Conservation (phyloP, 768 basidiomycete genomes). For the Leucocoprinus birnbaumii region DNA sequence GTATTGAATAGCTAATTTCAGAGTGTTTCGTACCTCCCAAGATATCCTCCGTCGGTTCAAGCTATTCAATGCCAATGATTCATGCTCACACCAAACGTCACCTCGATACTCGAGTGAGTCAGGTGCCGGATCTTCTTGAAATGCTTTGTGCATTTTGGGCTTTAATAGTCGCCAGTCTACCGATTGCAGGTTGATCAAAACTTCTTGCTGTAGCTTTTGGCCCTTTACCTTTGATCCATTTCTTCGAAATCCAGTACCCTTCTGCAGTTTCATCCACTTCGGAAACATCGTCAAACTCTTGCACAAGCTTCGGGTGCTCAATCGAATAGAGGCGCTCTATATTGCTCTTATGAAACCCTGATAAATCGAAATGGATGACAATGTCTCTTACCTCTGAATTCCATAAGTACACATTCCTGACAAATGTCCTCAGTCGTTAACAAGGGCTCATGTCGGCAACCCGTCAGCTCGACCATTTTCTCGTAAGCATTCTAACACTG, state of each 20-base stretch:
- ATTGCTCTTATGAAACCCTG: conserved; percentile 1
- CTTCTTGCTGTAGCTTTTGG: conserved; percentile 7
- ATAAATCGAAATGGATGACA: background rate
- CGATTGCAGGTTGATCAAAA: conserved; percentile 2
- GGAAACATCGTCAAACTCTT: conserved; percentile 53
- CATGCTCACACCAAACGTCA: conserved; percentile 76
- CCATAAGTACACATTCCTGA: conserved; percentile 48
- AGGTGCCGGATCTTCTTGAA: conserved; percentile 63
- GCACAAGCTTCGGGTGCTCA: conserved; percentile 62
- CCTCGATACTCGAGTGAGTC: conserved; percentile 50
- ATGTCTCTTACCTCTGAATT: conserved; percentile 51
- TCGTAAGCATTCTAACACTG: conserved; percentile 29
- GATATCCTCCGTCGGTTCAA: conserved; percentile 64
- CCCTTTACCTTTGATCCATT: conserved; percentile 68
- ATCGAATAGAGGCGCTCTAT: conserved; percentile 68
- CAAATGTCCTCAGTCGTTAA: conserved; percentile 57
- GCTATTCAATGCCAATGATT: conserved; percentile 49
- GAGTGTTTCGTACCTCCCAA: conserved; percentile 38
- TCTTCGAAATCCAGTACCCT: conserved; percentile 74
- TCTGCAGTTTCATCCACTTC: conserved; percentile 36
- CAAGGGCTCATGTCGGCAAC: conserved; percentile 45
- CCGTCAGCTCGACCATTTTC: conserved; percentile 39
- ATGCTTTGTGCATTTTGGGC: conserved; percentile 73
- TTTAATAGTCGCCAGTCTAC: conserved; percentile 71
- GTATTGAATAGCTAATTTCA: background rate